Conservation (phyloP, 2,329 filamentous ascomycete species). For the Arthrobotrys pseudoclavata region DNA sequence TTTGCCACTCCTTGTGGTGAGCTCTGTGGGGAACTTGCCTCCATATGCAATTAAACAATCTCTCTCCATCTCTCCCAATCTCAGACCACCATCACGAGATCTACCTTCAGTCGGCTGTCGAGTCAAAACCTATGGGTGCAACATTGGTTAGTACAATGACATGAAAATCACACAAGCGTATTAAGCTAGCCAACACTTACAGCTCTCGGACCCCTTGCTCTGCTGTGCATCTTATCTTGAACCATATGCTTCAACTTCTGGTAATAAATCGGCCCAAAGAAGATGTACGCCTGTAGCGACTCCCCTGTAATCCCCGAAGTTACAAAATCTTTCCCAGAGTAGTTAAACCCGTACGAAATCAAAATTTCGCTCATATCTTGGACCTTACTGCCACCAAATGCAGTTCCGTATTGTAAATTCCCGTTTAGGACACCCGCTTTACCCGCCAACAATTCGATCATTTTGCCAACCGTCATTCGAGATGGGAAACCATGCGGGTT, state of each 20-base stretch:
- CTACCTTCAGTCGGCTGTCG: slow-evolving; percentile 96
- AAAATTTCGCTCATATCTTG: slow-evolving; percentile 90
- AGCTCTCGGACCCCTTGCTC: slow-evolving; percentile 87
- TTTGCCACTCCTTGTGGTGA: neutral
- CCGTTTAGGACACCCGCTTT: slow-evolving; percentile 92
- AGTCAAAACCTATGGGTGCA: slow-evolving; percentile 76
- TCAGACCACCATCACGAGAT: slow-evolving; percentile 89
- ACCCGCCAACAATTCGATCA: slow-evolving; percentile 92
- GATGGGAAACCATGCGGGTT: slow-evolving; percentile 99
- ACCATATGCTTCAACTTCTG: slow-evolving; percentile 99
- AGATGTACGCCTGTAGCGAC: slow-evolving; percentile 92
- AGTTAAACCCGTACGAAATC: slow-evolving; percentile 90
- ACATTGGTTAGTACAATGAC: neutral
- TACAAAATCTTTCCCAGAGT: slow-evolving; percentile 97
- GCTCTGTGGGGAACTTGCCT: slow-evolving; percentile 37
- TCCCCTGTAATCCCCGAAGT: slow-evolving; percentile 96
- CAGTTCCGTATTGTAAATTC: slow-evolving; percentile 89
- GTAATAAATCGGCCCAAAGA: slow-evolving; percentile 99
- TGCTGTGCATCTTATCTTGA: slow-evolving; percentile 99
- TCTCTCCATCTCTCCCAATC: slow-evolving; percentile 98
- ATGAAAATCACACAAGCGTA: neutral
- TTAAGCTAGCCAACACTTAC: slow-evolving; percentile 51
- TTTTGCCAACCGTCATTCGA: slow-evolving; percentile 98
- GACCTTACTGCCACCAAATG: slow-evolving; percentile 84
- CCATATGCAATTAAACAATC: slow-evolving; percentile 98